Percentiles rank a stretch among this genome's conserved stretches.
Evolutionary conservation across 192 early-diverging fungal species (phyloP).

Genomic region (Phlyctochytrium bullatum): DNA sequence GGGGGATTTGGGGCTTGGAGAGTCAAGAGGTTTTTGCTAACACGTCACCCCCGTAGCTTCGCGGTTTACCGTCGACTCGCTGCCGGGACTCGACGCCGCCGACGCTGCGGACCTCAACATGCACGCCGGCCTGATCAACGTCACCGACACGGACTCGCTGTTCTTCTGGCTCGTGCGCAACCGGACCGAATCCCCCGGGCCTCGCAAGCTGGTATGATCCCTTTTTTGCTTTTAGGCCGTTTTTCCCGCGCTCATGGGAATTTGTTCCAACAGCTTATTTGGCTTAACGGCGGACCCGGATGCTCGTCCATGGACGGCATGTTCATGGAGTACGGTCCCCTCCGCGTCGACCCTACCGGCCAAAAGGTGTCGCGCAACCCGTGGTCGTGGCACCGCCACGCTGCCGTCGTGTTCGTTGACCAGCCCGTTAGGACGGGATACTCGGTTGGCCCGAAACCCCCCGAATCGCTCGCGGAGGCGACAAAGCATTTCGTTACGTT

Average conservation of each 20-base stretch:
- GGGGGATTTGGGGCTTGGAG: no score
- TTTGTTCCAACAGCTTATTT: constrained; percentile 38
- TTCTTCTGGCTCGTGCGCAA: constrained; percentile 47
- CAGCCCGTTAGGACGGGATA: constrained; percentile 69
- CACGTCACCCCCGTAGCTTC: no score
- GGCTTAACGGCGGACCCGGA: constrained; percentile 66
- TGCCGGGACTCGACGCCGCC: constrained; percentile 24
- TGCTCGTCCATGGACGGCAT: constrained; percentile 64
- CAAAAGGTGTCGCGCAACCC: constrained; percentile 8
- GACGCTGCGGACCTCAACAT: constrained; percentile 34
- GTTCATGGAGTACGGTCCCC: constrained; percentile 64
- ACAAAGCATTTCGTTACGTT: background rate
- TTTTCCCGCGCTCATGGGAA: constrained; percentile 3
- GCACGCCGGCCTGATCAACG: constrained; percentile 35
- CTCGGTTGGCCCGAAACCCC: background rate
- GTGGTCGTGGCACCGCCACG: constrained; percentile 6
- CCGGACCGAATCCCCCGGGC: background rate
- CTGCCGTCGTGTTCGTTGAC: constrained; percentile 49
- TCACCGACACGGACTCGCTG: constrained; percentile 13
- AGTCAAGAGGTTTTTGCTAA: no score
- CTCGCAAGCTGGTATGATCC: constrained; percentile 12
- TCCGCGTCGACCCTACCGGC: constrained; percentile 51
- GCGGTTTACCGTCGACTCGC: constrained; percentile 29
- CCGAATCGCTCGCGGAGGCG: background rate
- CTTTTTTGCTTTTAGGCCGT: constrained; percentile 20